These are phyloP conservation scores for Sphagnum contortum DNA, from an alignment of 225 moss, liverwort and hornwort genomes.

Conservation along the genomic window DNA sequence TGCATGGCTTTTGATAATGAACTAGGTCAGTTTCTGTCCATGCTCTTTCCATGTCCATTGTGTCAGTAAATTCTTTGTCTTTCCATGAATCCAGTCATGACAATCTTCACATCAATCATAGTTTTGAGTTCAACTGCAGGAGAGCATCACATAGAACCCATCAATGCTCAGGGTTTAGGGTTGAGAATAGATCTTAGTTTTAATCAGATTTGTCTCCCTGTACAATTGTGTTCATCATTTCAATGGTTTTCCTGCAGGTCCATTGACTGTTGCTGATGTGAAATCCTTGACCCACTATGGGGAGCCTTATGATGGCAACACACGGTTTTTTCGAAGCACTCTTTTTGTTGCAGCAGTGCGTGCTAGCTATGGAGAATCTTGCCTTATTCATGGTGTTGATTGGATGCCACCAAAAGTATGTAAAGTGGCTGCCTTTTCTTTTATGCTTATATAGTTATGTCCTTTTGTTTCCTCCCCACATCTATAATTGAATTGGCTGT, in stretches of 20 bases:
- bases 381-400: slow-evolving; percentile 74
- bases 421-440: slow-evolving; percentile 1
- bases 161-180: too few relatives aligned
- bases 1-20: slow-evolving; percentile 91
- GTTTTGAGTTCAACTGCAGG: too few relatives aligned
- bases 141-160: too few relatives aligned
- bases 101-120: too few relatives aligned
- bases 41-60: too few relatives aligned
- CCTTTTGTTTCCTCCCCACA: too few relatives aligned
- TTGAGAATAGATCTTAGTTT: too few relatives aligned
- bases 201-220: neutral
- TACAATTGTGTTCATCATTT: neutral
- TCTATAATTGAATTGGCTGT: too few relatives aligned
- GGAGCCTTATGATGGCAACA: slow-evolving; percentile 93
- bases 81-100: too few relatives aligned
- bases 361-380: slow-evolving; percentile 83
- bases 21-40: slow-evolving; percentile 38
- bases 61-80: too few relatives aligned
- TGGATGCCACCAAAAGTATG: slow-evolving; percentile 93
- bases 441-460: too few relatives aligned
- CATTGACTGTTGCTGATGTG: slow-evolving; percentile 58
- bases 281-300: slow-evolving; percentile 86
- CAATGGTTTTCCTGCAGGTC: slow-evolving; percentile 29
- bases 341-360: slow-evolving; percentile 92
- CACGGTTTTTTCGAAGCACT: slow-evolving; percentile 82